Evolutionary conservation across 768 basidiomycete species (phyloP).

Genomic region (Heimioporus sp.): DNA sequence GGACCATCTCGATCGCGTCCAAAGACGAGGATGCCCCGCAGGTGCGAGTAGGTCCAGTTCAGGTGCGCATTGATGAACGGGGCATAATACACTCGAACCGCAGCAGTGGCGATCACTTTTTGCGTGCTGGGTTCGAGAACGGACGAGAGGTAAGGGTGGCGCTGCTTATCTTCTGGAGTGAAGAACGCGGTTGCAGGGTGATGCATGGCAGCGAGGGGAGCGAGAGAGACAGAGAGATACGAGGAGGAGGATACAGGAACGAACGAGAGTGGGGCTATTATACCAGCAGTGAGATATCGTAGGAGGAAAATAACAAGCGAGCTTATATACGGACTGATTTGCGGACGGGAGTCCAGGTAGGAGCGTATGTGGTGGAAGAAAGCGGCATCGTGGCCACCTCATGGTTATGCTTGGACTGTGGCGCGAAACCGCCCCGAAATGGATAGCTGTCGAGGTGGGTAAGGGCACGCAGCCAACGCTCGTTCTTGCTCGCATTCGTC

Average conservation of each 20-base stretch:
- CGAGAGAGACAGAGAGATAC: not conserved
- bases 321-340: conserved; percentile 34
- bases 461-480: conserved; percentile 27
- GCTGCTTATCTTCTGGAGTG: conserved; percentile 38
- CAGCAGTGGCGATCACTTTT: conserved; percentile 50
- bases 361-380: conserved; percentile 26
- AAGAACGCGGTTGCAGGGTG: conserved; percentile 31
- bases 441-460: conserved; percentile 23
- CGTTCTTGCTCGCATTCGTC: conserved; percentile 14
- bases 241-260: conserved; percentile 14
- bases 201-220: conserved; percentile 24
- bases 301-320: conserved; percentile 10
- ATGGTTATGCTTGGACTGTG: conserved; percentile 31
- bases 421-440: conserved; percentile 30
- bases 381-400: conserved; percentile 35
- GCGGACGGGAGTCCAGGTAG: conserved; percentile 21
- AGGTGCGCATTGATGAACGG: conserved; percentile 43
- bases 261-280: conserved; percentile 10
- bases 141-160: conserved; percentile 38
- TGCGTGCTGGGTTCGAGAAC: conserved; percentile 40
- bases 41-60: conserved; percentile 60
- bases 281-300: conserved; percentile 14
- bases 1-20: conserved; percentile 35
- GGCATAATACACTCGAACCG: conserved; percentile 62
- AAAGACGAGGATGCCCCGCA: conserved; percentile 61